Conservation (phyloP, 164 flowering plant genomes). For the Vitis rotundifolia region DNA sequence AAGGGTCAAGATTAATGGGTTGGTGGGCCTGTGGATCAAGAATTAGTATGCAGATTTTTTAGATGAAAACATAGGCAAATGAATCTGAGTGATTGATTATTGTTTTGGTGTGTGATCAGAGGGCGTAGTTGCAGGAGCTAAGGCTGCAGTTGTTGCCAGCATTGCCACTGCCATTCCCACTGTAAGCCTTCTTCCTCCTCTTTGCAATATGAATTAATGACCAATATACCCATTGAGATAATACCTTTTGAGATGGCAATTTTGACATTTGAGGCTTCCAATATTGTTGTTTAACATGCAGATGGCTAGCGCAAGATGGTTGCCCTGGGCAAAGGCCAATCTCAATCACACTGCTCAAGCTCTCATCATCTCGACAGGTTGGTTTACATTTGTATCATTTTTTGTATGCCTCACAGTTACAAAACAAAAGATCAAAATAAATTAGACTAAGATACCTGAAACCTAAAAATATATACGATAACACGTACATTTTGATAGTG, state of each 20-base stretch:
- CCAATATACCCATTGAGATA: too few species aligned
- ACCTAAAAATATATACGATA: too few species aligned
- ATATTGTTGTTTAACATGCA: constrained; percentile 26
- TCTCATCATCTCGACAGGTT: constrained; percentile 87
- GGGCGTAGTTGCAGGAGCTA: constrained; percentile 84
- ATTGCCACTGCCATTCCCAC: constrained; percentile 90
- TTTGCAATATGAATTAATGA: background rate
- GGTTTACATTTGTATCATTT: background rate
- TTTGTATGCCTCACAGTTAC: background rate
- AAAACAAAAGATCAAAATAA: too few species aligned
- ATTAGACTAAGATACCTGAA: too few species aligned
- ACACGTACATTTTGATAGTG: background rate
- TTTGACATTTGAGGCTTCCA: too few species aligned
- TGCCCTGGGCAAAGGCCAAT: constrained; percentile 91
- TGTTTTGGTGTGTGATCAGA: constrained; percentile 33
- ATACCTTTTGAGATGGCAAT: too few species aligned
- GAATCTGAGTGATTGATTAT: too few species aligned
- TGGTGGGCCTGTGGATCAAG: too few species aligned
- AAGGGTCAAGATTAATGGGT: too few species aligned
- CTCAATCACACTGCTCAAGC: constrained; percentile 93
- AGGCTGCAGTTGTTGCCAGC: constrained; percentile 74
- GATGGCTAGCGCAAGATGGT: constrained; percentile 80
- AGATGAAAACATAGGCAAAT: too few species aligned
- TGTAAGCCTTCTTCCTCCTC: constrained; percentile 37
- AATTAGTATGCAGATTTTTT: too few species aligned